Evolutionary conservation across 495 filamentous ascomycete genomes (phyloP).

Genomic region (Pseudotulostoma volvatum): DNA sequence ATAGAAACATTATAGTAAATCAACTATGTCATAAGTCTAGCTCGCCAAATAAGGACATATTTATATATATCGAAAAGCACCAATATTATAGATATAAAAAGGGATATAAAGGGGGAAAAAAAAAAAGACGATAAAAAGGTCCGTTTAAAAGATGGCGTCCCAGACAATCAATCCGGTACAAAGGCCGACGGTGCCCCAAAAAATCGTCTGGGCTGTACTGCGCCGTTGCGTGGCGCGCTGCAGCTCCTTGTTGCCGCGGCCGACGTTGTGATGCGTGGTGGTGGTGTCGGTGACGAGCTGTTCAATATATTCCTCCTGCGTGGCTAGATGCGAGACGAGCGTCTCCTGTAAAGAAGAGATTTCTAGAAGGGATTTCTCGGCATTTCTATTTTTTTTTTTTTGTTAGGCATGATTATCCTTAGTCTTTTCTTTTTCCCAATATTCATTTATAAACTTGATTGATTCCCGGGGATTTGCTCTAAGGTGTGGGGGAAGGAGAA

Average conservation of each 20-base stretch:
- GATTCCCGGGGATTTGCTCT: too few relatives aligned
- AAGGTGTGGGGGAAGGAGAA: neutral
- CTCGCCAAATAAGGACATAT: too few relatives aligned
- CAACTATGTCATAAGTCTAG: too few relatives aligned
- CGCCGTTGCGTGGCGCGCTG: conserved; percentile 65
- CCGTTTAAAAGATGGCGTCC: conserved; percentile 66
- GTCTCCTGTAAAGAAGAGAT: conserved; percentile 86
- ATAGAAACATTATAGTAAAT: too few relatives aligned
- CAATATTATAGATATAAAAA: neutral
- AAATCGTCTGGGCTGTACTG: conserved; percentile 77
- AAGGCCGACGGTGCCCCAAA: conserved; percentile 69
- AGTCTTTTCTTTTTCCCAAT: too few relatives aligned
- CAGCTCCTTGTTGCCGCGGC: conserved; percentile 77
- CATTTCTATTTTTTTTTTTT: conserved; percentile 40
- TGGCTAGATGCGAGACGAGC: conserved; percentile 66
- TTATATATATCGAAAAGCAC: too few relatives aligned
- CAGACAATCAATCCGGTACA: conserved; percentile 75
- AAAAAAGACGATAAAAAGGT: too few relatives aligned
- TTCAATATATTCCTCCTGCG: conserved; percentile 73
- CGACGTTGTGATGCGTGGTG: conserved; percentile 68
- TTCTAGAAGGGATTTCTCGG: conserved; percentile 80
- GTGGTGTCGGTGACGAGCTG: conserved; percentile 76
- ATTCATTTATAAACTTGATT: too few relatives aligned
- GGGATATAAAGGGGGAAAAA: too few relatives aligned
- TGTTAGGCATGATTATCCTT: neutral